Percentiles rank a stretch among this genome's conserved stretches.
Conservation (phyloP, 768 basidiomycete genomes). For the Boletus tylopilopsis region DNA sequence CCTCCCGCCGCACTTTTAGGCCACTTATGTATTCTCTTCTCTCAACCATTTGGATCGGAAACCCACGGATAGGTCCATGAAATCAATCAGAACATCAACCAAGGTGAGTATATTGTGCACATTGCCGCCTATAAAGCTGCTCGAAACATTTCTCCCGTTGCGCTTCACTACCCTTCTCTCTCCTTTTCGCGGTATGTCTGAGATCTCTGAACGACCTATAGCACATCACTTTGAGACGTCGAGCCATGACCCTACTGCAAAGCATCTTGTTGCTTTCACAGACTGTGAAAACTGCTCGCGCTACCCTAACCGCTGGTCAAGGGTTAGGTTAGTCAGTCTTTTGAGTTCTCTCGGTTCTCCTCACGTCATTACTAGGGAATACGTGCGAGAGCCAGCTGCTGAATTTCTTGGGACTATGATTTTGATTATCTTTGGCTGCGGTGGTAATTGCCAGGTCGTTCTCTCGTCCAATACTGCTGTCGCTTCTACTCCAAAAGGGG, state of each 20-base stretch:
- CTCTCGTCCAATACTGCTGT: conserved; percentile 46
- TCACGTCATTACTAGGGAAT: conserved; percentile 33
- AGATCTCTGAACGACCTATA: conserved; percentile 12
- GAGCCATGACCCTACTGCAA: conserved; percentile 6
- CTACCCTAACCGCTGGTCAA: conserved; percentile 54
- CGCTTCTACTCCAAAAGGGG: conserved; percentile 49
- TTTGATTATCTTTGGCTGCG: conserved; percentile 56
- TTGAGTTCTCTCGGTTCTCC: not conserved
- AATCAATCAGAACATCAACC: too few relatives aligned
- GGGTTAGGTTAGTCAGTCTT: conserved; percentile 40
- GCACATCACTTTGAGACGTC: conserved; percentile 20
- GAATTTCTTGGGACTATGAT: conserved; percentile 64
- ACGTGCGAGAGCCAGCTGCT: conserved; percentile 55
- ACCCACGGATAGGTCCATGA: too few relatives aligned
- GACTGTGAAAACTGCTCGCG: conserved; percentile 34
- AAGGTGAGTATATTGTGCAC: too few relatives aligned
- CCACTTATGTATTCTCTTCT: too few relatives aligned
- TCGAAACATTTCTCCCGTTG: not conserved
- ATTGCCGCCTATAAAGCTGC: conserved; percentile 21
- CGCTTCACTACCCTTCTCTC: not conserved
- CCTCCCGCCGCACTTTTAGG: too few relatives aligned
- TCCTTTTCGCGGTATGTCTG: conserved; percentile 18
- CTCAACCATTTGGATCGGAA: too few relatives aligned
- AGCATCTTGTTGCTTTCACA: conserved; percentile 14
- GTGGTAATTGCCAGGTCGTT: conserved; percentile 54